Percentiles rank a stretch among this genome's conserved stretches.
Evolutionary conservation across 2,329 filamentous ascomycete species (phyloP).

Genomic region (Colletotrichum lupini): DNA sequence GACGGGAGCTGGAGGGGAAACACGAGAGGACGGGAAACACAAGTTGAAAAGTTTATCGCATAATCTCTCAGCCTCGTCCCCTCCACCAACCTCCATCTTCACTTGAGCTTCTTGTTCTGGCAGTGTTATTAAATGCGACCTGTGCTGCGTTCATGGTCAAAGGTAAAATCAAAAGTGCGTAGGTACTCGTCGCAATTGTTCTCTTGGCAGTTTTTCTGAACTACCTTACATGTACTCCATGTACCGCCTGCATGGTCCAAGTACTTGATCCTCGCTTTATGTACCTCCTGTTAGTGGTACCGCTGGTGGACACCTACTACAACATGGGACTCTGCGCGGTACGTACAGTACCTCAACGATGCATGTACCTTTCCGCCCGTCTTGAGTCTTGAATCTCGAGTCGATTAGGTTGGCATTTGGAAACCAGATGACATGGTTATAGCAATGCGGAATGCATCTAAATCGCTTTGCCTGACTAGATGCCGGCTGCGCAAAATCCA

Average conservation of each 20-base stretch:
- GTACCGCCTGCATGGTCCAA: conserved; percentile 21
- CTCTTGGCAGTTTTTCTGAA: not conserved
- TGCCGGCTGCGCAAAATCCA: not conserved
- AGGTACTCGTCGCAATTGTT: not conserved
- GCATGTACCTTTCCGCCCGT: not conserved
- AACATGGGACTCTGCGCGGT: conserved; percentile 27
- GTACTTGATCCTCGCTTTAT: conserved; percentile 25
- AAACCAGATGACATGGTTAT: not conserved
- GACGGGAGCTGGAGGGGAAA: not conserved
- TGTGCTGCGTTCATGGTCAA: not conserved
- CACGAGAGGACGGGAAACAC: not conserved
- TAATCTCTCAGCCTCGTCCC: not conserved
- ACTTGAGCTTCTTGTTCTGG: not conserved
- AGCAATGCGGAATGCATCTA: not conserved
- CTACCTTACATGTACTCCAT: conserved; percentile 19
- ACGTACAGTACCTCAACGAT: conserved; percentile 27
- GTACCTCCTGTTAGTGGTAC: conserved; percentile 33
- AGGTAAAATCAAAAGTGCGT: not conserved
- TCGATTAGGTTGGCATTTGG: not conserved
- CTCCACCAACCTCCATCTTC: no score
- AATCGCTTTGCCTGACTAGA: not conserved
- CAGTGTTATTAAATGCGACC: not conserved
- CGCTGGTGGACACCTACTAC: conserved; percentile 28
- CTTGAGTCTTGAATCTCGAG: not conserved
- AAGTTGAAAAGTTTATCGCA: not conserved